Conservation (phyloP, 2,329 filamentous ascomycete species). For the Paraconiothyrium sp. region DNA sequence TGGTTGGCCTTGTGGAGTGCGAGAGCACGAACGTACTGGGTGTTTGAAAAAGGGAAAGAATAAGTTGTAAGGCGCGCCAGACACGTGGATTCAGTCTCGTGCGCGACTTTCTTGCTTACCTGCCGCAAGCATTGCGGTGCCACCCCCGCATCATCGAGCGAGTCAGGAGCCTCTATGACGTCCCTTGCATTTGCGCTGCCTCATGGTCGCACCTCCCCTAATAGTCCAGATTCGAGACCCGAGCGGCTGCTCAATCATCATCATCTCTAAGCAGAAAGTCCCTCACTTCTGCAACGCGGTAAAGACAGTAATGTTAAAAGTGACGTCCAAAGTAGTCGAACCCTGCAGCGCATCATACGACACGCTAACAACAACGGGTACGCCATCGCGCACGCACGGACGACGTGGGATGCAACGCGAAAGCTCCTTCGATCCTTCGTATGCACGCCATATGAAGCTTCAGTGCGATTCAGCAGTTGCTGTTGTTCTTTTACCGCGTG, state of each 20-base stretch:
- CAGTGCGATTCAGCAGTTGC: too few relatives aligned
- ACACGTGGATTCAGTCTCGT: background rate
- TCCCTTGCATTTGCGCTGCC: background rate
- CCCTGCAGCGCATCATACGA: background rate
- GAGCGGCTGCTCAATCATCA: background rate
- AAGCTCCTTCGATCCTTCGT: background rate
- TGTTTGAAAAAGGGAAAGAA: background rate
- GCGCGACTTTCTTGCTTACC: background rate
- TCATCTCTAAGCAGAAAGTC: background rate
- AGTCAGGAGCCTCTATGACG: background rate
- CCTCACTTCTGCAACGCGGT: too few relatives aligned
- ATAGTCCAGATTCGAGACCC: background rate
- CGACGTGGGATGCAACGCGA: background rate
- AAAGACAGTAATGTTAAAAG: background rate
- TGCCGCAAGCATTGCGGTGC: background rate
- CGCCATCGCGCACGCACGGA: background rate
- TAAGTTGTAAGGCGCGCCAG: background rate
- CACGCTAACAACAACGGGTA: background rate
- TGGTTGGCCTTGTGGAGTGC: background rate
- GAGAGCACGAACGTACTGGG: background rate
- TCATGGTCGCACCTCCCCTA: background rate
- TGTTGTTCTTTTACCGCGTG: too few relatives aligned
- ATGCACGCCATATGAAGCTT: background rate
- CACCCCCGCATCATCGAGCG: background rate
- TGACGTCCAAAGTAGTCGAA: too few relatives aligned